A percentile compares a stretch with the other conserved stretches of the same genome.
These are phyloP conservation scores for Naumovozyma castellii DNA, from an alignment of 805 yeast species.

Conservation along the genomic window DNA sequence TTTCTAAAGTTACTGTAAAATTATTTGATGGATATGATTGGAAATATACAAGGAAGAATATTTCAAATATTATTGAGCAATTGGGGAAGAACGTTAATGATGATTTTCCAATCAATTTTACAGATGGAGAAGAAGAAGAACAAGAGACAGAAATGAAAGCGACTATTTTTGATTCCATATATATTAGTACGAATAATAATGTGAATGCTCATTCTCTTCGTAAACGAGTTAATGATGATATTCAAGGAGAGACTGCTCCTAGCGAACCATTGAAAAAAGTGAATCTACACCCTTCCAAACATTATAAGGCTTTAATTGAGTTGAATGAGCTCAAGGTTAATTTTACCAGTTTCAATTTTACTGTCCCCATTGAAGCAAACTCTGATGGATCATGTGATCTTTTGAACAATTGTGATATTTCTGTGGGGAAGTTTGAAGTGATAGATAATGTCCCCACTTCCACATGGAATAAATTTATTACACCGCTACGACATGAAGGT, in stretches of 20 bases:
- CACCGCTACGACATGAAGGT: slow-evolving; percentile 46
- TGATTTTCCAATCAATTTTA: no score
- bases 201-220: slow-evolving; percentile 39
- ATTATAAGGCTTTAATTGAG: slow-evolving; percentile 51
- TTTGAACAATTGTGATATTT: slow-evolving; percentile 41
- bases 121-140: slow-evolving; percentile 4
- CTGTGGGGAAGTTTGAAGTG: slow-evolving; percentile 47
- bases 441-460: slow-evolving; percentile 77
- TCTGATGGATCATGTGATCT: slow-evolving; percentile 33
- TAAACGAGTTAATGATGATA: slow-evolving; percentile 43
- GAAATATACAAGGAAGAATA: slow-evolving; percentile 61
- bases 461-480: slow-evolving; percentile 79
- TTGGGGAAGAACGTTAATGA: slow-evolving; percentile 41
- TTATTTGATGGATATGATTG: slow-evolving; percentile 91
- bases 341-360: slow-evolving; percentile 37
- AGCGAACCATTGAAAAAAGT: slow-evolving; percentile 33
- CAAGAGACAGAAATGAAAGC: slow-evolving; percentile 8
- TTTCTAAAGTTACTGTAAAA: slow-evolving; percentile 34
- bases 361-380: slow-evolving; percentile 35
- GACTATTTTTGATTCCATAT: slow-evolving; percentile 61
- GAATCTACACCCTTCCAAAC: slow-evolving; percentile 53
- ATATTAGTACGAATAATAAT: slow-evolving; percentile 45
- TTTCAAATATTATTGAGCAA: slow-evolving; percentile 53
- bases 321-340: slow-evolving; percentile 43
- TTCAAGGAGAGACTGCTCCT: slow-evolving; percentile 32